phyloP scores from a whole-genome alignment of 2,329 filamentous ascomycete species.

The Dactylellina parvicollis region DNA sequence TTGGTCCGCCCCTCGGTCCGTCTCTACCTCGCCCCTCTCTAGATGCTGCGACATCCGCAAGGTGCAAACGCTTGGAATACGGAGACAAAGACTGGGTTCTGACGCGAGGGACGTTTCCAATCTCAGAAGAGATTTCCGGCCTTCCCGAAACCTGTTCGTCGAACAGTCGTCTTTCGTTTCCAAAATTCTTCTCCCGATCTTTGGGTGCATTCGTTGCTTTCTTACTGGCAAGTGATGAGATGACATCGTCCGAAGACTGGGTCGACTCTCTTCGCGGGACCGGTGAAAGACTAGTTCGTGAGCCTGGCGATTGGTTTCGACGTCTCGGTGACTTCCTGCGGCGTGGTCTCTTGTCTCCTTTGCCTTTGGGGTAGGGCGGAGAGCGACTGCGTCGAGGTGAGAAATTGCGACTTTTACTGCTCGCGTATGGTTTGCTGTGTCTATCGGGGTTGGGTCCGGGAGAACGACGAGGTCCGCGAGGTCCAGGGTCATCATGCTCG shows the following conservation, averaged over 20 bases:
- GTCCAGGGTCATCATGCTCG: constrained; percentile 12
- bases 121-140: constrained; percentile 27
- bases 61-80: constrained; percentile 33
- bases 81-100: constrained; percentile 36
- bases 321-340: constrained; percentile 34
- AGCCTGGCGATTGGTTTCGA: constrained; percentile 31
- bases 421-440: constrained; percentile 11
- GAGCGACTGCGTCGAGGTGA: constrained; percentile 39
- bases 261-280: constrained; percentile 34
- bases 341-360: constrained; percentile 41
- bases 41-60: constrained; percentile 2
- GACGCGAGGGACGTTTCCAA: constrained; percentile 22
- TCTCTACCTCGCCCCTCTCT: constrained; percentile 26
- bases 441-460: constrained; percentile 10
- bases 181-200: not conserved
- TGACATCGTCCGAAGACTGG: constrained; percentile 33
- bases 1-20: constrained; percentile 3
- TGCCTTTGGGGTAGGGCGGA: constrained; percentile 18
- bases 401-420: constrained; percentile 3
- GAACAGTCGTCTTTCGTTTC: not conserved
- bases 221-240: constrained; percentile 34
- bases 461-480: constrained; percentile 23
- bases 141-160: constrained; percentile 2
- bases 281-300: constrained; percentile 29
- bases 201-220: not conserved